Conservation (phyloP, 306 rosid species). For the Myrica gale region DNA sequence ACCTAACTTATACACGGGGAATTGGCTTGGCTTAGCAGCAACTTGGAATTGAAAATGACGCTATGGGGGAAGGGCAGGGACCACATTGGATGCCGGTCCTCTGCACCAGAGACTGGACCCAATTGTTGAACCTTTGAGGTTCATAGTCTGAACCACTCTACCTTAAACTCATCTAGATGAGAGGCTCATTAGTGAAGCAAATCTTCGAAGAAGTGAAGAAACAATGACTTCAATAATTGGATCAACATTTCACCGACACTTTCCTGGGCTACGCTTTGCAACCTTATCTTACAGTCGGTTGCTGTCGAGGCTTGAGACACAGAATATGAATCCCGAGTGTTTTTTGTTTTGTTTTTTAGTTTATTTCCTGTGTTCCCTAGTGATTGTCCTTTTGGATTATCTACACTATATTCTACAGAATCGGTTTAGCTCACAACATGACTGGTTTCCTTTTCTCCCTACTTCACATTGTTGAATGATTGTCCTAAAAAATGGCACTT, state of each 20-base stretch:
- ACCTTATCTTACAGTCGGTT: background rate
- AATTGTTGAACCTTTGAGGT: background rate
- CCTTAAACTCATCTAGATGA: background rate
- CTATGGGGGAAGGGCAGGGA: constrained; percentile 7
- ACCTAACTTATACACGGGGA: constrained; percentile 9
- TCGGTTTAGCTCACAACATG: background rate
- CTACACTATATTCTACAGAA: background rate
- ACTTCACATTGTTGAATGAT: background rate
- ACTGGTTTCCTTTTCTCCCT: background rate
- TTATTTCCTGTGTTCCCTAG: background rate
- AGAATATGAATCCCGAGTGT: background rate
- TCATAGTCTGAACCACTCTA: background rate
- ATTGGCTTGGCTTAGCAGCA: background rate
- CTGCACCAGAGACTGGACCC: background rate
- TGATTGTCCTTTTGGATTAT: too few relatives aligned
- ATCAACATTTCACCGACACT: background rate
- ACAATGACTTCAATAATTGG: background rate
- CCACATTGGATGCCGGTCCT: constrained; percentile 5
- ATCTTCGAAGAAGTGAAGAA: background rate
- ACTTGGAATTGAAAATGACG: constrained; percentile 31
- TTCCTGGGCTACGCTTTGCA: background rate
- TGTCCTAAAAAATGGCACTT: background rate
- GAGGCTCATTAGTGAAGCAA: background rate
- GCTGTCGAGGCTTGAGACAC: background rate
- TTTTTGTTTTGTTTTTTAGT: too few relatives aligned